phyloP scores from a whole-genome alignment of 1,139 yeast genomes.

The Saccharomyces hybrid region DNA sequence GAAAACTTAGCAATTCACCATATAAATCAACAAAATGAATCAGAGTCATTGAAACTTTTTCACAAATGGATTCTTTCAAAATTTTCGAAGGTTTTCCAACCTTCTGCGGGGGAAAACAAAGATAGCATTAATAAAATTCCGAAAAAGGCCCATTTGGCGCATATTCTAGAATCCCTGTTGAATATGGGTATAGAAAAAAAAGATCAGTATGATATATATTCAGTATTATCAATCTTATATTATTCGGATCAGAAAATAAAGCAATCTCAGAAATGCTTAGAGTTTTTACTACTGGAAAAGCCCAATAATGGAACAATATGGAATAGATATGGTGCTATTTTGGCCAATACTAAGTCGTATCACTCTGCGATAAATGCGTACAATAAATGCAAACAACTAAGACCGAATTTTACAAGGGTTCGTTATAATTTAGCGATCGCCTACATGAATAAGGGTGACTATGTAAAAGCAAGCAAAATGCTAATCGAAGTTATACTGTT shows the following conservation, averaged over 20 bases:
- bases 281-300: not conserved
- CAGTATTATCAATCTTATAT: conserved; percentile 1
- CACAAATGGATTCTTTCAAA: not conserved
- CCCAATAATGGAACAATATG: conserved; percentile 1
- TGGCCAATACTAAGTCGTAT: conserved; percentile 2
- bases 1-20: conserved; percentile 1
- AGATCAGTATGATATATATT: conserved; percentile 1
- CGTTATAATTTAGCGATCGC: conserved; percentile 3
- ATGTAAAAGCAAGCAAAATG: conserved; percentile 60
- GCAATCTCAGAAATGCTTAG: conserved; percentile 1
- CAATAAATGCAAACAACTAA: not conserved
- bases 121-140: not conserved
- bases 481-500: not conserved
- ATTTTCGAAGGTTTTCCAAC: not conserved
- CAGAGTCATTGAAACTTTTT: not conserved
- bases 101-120: not conserved
- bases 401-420: conserved; percentile 2
- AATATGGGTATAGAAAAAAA: not conserved
- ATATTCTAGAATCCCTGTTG: not conserved
- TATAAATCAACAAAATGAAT: not conserved
- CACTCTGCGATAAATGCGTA: conserved; percentile 1
- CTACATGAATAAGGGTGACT: conserved; percentile 1
- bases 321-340: conserved; percentile 4
- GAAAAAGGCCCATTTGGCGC: conserved; percentile 53
- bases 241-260: conserved; percentile 1